Evolutionary conservation across 176 grass and related monocot genomes (phyloP).

Genomic region (Carex pumila): DNA sequence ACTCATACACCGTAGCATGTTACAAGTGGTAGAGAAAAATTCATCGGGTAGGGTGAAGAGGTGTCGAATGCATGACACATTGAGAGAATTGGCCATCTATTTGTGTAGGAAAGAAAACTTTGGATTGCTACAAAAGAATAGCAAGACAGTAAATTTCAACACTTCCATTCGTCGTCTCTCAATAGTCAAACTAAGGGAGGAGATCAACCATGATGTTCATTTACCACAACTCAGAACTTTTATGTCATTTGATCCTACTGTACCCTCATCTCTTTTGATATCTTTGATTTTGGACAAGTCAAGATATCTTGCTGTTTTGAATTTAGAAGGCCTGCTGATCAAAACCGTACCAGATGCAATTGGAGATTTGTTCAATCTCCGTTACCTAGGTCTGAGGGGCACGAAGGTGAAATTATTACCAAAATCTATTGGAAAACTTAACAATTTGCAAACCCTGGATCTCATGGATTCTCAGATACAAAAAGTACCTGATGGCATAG

Average conservation of each 20-base stretch:
- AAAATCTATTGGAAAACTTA: constrained; percentile 22
- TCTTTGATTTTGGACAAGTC: constrained; percentile 10
- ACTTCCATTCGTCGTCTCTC: background rate
- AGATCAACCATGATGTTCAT: background rate
- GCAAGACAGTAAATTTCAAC: background rate
- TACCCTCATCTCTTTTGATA: background rate
- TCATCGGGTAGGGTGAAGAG: background rate
- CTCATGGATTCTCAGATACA: background rate
- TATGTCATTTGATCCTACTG: constrained; percentile 23
- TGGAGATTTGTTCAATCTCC: constrained; percentile 44
- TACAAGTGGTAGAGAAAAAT: constrained; percentile 23
- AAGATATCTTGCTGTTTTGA: constrained; percentile 32
- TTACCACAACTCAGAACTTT: constrained; percentile 24
- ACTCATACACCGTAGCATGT: constrained; percentile 34
- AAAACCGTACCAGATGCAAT: constrained; percentile 24
- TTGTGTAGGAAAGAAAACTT: constrained; percentile 27
- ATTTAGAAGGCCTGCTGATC: background rate
- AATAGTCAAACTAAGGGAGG: background rate
- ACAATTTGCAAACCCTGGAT: constrained; percentile 39
- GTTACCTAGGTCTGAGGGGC: constrained; percentile 22
- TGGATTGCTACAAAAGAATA: constrained; percentile 1
- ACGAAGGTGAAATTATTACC: constrained; percentile 44
- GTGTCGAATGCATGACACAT: constrained; percentile 39
- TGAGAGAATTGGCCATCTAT: constrained; percentile 39
- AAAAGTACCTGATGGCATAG: constrained; percentile 8